Percentiles rank a stretch among this genome's conserved stretches.
Conservation (phyloP, 495 filamentous ascomycete species). For the Tetracladium setigerum region DNA sequence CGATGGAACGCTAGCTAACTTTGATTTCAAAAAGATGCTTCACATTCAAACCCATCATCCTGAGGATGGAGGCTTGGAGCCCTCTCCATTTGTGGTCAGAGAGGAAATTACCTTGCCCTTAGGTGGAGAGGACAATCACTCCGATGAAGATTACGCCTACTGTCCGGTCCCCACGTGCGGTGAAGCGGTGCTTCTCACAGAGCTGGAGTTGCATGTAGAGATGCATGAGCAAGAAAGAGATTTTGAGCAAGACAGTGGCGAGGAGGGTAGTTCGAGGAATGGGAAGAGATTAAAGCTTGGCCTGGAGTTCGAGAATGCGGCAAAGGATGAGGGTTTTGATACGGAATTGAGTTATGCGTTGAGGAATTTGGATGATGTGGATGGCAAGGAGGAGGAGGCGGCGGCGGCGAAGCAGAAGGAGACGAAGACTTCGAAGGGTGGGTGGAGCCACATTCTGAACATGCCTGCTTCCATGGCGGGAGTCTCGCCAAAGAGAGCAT, state of each 20-base stretch:
- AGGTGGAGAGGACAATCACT: slow-evolving; percentile 12
- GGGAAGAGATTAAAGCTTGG: slow-evolving; percentile 7
- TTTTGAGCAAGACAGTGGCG: slow-evolving; percentile 42
- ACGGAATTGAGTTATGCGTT: slow-evolving; percentile 17
- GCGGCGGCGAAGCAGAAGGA: no score
- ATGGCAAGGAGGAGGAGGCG: no score
- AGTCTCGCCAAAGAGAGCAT: slow-evolving; percentile 8
- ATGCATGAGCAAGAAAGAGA: slow-evolving; percentile 58
- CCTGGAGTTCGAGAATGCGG: slow-evolving; percentile 4
- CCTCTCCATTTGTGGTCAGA: slow-evolving; percentile 21
- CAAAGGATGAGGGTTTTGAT: slow-evolving; percentile 16
- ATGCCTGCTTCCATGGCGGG: slow-evolving; percentile 17
- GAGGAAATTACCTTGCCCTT: slow-evolving; percentile 13
- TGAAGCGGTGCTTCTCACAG: slow-evolving; percentile 50
- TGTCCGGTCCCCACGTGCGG: slow-evolving; percentile 70
- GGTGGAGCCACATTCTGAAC: slow-evolving; percentile 20
- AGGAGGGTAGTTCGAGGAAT: slow-evolving; percentile 21
- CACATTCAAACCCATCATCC: slow-evolving; percentile 17
- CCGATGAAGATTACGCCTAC: slow-evolving; percentile 45
- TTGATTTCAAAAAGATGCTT: no score
- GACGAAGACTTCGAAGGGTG: slow-evolving; percentile 10
- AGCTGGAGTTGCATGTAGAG: slow-evolving; percentile 67
- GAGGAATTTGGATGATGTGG: slow-evolving; percentile 23
- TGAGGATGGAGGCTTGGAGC: slow-evolving; percentile 17
- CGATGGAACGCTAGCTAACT: no score